A percentile compares a stretch with the other conserved stretches of the same genome.
phyloP scores from a whole-genome alignment of 2,329 filamentous ascomycete genomes.

The Nemania sp. region DNA sequence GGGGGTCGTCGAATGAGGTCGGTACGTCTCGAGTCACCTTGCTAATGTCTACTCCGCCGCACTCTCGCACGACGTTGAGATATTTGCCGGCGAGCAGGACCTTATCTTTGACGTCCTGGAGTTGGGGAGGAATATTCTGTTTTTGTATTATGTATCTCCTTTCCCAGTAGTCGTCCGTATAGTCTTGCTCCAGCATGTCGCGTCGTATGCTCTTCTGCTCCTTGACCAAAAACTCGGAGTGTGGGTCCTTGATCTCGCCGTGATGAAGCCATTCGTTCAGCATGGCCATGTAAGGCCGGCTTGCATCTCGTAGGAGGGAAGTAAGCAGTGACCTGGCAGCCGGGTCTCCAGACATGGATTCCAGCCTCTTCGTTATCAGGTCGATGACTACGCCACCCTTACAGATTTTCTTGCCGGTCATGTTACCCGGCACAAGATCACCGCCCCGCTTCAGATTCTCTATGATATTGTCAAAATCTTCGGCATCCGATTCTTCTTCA shows the following conservation, averaged over 20 bases:
- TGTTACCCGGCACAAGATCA: conserved; percentile 75
- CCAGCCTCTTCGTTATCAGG: conserved; percentile 80
- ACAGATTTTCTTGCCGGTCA: conserved; percentile 87
- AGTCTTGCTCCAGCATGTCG: conserved; percentile 90
- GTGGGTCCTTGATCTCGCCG: conserved; percentile 91
- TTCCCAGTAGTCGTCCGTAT: conserved; percentile 99
- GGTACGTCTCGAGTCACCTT: conserved; percentile 89
- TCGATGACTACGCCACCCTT: conserved; percentile 96
- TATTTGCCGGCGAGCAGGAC: conserved; percentile 96
- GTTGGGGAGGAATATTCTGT: conserved; percentile 86
- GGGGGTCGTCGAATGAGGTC: conserved; percentile 84
- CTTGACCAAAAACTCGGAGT: conserved; percentile 91
- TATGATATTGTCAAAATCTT: conserved; percentile 91
- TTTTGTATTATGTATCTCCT: conserved; percentile 94
- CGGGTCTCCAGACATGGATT: conserved; percentile 92
- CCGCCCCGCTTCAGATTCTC: conserved; percentile 87
- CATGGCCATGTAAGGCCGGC: conserved; percentile 96
- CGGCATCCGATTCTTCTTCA: conserved; percentile 72
- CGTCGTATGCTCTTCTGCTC: conserved; percentile 94
- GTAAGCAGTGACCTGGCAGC: conserved; percentile 82
- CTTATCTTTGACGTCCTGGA: conserved; percentile 90
- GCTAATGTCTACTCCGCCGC: conserved; percentile 92
- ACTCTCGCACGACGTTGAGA: conserved; percentile 95
- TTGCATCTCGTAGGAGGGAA: conserved; percentile 82
- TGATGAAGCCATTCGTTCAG: conserved; percentile 98